Base-by-base conservation (phyloP, 768 basidiomycete genomes). In the Wakefieldia striispora region DNA sequence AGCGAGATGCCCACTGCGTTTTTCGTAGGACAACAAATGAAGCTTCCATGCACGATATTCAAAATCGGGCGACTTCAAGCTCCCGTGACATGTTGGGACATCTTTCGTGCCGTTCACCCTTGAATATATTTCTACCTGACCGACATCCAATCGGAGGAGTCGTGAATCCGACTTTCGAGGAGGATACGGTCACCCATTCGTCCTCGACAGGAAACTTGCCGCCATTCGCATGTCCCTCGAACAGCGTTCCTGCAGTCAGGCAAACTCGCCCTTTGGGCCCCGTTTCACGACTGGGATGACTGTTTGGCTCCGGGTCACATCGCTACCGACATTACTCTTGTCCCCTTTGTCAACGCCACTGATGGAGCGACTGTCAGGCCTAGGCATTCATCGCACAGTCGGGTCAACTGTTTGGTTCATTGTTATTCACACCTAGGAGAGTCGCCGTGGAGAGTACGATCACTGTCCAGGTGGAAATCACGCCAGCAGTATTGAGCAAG, bases 101-200 rank as follows among this genome's bases (percentile, higher is more conserved):
- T 24, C 3, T 58, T 49, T 12, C 37, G 38, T 19, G 40, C 47
- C 7, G 20, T 55, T 10, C 45, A 57, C 24, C 55, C 55, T 1
- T 57, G 55, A 53, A 47, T 57, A 1, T 43, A 43, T 50, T 46
- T 11, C 50, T 56, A 3, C 56, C 51, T 2, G 50, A 43, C n/a
- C 27, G 54, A 41, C 44, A 27, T 10, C 37, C 29, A 7, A 16
- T 51, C 16, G 19, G 19, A 17, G 12, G 34, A 24, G 7, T 24
- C 7, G 24, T 7, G 24, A 24, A 7, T 24, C 24, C 24, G 24
- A 24, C 24, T 4, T 24, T 24, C 0, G 26, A 23, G 11, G 19
- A 39, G 21, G 23, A 31, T 19, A 24, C 7, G 4, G 1, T 10
- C 2, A 14, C 37, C 6, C 27, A 3, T 8, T 23, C n/a, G 34